Base-by-base conservation (phyloP, 192 early-diverging fungal species). In the Podila clonocystis region DNA sequence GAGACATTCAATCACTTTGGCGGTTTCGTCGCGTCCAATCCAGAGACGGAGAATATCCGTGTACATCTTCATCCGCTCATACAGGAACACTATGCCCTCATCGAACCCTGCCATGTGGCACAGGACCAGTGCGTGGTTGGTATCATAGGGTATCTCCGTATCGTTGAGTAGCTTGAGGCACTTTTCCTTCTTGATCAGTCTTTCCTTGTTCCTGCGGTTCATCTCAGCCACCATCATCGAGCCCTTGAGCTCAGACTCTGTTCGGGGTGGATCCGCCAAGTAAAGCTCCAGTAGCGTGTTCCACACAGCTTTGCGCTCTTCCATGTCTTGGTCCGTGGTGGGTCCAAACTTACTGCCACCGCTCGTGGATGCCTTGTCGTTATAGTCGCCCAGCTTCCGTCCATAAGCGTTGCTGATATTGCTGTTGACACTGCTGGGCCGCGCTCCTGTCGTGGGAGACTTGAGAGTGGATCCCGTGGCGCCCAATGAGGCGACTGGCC, bases 201-300 rank as follows among this genome's bases (percentile, higher is more conserved):
- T 33, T 17, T 85, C 84, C 59, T 70, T 82, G 45, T 70, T 77
- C 74, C 57, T 79, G 45, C 71, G 66, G 49, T 80, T 73, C 71
- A 80, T 61, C 24, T 80, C 77, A 17, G 77, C 77, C 9, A 73
- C 77, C 67, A 73, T 69, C 19, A 70, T 80, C 24, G 66, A 50
- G 20, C 57, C 57, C 62, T 73, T 68, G 61, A 41, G 50, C 26
- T 29, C 30, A 20, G 50, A 26, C 5, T 63, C 55, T 22, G 74
- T 66, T 0, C 65, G 68, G 28, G 74, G 80, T 20, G 74, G 59
- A 34, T 80, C 75, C 4, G 80, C 73, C 50, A 90, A 78, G 68
- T 97, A 96, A 24, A 99, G 87, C 72, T 99, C 97, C 63, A 99
- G 73, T 29, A 99, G 82, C 5, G 96, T 97, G 70, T 95, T 94